Evolutionary conservation across 2,329 filamentous ascomycete species (phyloP).

Genomic region (Aspergillus sp.): DNA sequence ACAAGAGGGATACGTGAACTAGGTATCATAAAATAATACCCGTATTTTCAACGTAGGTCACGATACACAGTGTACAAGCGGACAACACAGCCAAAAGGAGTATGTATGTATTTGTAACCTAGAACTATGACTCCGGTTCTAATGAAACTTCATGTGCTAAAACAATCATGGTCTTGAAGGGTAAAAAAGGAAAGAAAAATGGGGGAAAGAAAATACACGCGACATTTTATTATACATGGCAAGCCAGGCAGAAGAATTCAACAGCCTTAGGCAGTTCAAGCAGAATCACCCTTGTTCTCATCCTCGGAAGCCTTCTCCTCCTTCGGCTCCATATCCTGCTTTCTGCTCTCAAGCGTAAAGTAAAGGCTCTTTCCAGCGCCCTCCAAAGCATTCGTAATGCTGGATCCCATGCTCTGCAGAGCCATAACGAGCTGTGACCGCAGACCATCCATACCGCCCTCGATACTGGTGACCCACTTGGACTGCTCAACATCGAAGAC

Average conservation of each 20-base stretch:
- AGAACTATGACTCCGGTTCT: conserved; percentile 8
- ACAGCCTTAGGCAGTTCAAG: conserved; percentile 20
- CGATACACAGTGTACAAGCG: neutral
- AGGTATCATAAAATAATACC: neutral
- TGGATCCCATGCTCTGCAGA: conserved; percentile 76
- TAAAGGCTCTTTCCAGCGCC: conserved; percentile 79
- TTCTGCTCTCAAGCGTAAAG: conserved; percentile 81
- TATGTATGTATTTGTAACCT: conserved; percentile 2
- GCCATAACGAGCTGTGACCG: conserved; percentile 77
- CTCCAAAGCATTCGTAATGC: conserved; percentile 76
- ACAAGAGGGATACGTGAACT: neutral
- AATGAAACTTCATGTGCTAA: conserved; percentile 19
- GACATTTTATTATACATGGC: conserved; percentile 41
- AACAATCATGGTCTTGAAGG: conserved; percentile 19
- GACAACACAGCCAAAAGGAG: neutral
- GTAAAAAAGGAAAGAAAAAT: neutral
- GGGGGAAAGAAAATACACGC: conserved; percentile 21
- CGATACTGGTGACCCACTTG: conserved; percentile 73
- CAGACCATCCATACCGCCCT: conserved; percentile 77
- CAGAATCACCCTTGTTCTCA: conserved; percentile 37
- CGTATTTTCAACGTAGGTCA: neutral
- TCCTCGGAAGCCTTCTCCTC: conserved; percentile 35
- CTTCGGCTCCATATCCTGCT: conserved; percentile 78
- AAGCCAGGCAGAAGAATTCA: conserved; percentile 13
- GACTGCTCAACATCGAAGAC: conserved; percentile 75